Base-by-base conservation (phyloP, 306 rosid genomes). In the Trichosanthes truncata region DNA sequence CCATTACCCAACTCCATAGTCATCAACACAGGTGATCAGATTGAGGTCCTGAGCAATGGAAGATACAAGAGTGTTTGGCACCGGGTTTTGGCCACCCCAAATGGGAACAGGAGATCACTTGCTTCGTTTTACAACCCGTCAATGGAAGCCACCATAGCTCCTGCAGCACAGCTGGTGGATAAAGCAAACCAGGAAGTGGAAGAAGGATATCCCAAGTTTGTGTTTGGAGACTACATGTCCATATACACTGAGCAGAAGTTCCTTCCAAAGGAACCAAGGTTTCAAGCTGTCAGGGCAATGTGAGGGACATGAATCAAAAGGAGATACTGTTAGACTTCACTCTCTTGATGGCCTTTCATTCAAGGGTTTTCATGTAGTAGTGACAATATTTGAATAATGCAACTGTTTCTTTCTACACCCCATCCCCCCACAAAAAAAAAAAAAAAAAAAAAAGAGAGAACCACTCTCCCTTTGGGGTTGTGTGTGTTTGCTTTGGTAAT, bases 1-100 rank as follows among this genome's bases (percentile, higher is more conserved):
- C 97, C 97, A 26, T 17, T 93, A 79, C 87, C 79, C 53, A 95
- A 92, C 74, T 87, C 99, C 59, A 95, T 95, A 38, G 97, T 95
- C 65, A 90, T 95, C 81, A 95, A 95, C 90, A 90, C 93, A 2
- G 99, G 99, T n/a, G 99, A 95, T 84, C 99, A 95, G 88, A 89
- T 95, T 82, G 99, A 95, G 89, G 99, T 93, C 45, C 88, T 95
- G 14, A 92, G 91, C 89, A 95, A 92, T 86, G 99, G 99, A 12
- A 81, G 81, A 53, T 95, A 93, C 88, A 95, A 93, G 88, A 95
- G 99, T 80, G 94, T 90, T 59, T 93, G 97, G 97, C 99, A 95
- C 83, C 81, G 91, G 83, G 91, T 95, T 86, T 52, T 91, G 88
- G 91, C 87, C 62, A 53, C 76, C 26, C 79, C 90, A 7, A 84